These are phyloP conservation scores for Yarrowia deformans DNA, from an alignment of 805 yeast species.

Conservation along the genomic window DNA sequence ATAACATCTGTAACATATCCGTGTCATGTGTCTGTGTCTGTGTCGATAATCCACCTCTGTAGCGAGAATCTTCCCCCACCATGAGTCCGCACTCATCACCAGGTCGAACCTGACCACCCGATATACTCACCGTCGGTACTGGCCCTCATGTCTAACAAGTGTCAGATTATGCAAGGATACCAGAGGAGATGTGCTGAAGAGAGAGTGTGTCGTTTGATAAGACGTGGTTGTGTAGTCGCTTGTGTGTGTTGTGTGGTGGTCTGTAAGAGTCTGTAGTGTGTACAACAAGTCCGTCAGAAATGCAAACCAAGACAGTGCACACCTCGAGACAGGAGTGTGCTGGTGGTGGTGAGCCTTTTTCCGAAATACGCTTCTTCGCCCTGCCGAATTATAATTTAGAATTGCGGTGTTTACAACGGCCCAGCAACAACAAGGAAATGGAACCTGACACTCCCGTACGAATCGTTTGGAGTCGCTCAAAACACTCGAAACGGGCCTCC, in stretches of 20 bases:
- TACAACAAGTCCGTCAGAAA: not conserved
- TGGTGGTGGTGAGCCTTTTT: constrained; percentile 23
- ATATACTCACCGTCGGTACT: constrained; percentile 25
- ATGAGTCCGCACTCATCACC: too few relatives aligned
- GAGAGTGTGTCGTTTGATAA: too few relatives aligned
- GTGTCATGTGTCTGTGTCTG: not conserved
- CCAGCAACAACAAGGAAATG: not conserved
- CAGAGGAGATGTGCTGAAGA: not conserved
- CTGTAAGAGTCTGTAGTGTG: too few relatives aligned
- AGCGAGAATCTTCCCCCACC: too few relatives aligned
- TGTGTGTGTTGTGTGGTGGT: not conserved
- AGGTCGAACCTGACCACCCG: too few relatives aligned
- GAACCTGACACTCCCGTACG: not conserved
- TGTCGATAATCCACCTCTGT: too few relatives aligned
- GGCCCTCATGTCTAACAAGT: constrained; percentile 34
- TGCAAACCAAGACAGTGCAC: constrained; percentile 11
- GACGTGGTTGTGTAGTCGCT: too few relatives aligned
- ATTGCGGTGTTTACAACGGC: constrained; percentile 38
- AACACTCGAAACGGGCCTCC: too few relatives aligned
- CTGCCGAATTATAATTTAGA: constrained; percentile 32
- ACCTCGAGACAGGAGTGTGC: constrained; percentile 17
- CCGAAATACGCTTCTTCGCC: constrained; percentile 31
- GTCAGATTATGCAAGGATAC: constrained; percentile 36
- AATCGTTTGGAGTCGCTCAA: too few relatives aligned
- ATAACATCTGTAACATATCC: not conserved